Conservation (phyloP, 2,329 filamentous ascomycete genomes). For the Pseudocercospora pini-densiflorae region DNA sequence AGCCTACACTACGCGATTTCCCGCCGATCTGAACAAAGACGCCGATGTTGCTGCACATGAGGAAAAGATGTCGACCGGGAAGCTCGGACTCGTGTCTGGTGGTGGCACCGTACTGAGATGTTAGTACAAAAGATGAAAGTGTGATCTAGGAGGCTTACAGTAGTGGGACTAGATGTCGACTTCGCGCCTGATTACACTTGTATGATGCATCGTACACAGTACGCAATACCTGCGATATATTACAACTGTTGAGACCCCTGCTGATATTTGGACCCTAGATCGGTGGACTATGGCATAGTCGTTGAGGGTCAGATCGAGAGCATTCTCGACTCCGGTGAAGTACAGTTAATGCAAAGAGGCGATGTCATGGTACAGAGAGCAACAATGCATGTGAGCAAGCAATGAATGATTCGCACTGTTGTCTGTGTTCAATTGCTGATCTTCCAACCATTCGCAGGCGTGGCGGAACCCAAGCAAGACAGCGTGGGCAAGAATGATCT, state of each 20-base stretch:
- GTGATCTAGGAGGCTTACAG: no score
- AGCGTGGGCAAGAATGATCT: constrained; percentile 42
- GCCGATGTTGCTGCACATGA: constrained; percentile 55
- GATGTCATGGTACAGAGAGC: constrained; percentile 46
- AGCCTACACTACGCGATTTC: constrained; percentile 57
- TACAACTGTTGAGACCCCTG: not conserved
- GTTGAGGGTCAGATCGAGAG: constrained; percentile 41
- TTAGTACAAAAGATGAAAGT: no score
- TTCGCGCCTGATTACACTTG: constrained; percentile 37
- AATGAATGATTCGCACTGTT: constrained; percentile 42
- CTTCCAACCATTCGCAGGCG: constrained; percentile 19
- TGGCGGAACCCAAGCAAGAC: constrained; percentile 42
- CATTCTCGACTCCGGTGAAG: constrained; percentile 41
- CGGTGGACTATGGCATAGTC: constrained; percentile 45
- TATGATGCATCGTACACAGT: constrained; percentile 45
- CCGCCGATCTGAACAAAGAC: constrained; percentile 52
- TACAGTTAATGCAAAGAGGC: constrained; percentile 40
- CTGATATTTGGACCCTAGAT: constrained; percentile 1
- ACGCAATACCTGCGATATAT: not conserved
- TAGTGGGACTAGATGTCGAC: not conserved
- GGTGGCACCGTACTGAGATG: constrained; percentile 54
- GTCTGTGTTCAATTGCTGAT: constrained; percentile 23
- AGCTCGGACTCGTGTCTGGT: constrained; percentile 57
- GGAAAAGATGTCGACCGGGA: constrained; percentile 44
- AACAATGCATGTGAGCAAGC: constrained; percentile 48